phyloP scores from a whole-genome alignment of 805 yeast species.

The Saccharomycopsis guyanensis region DNA sequence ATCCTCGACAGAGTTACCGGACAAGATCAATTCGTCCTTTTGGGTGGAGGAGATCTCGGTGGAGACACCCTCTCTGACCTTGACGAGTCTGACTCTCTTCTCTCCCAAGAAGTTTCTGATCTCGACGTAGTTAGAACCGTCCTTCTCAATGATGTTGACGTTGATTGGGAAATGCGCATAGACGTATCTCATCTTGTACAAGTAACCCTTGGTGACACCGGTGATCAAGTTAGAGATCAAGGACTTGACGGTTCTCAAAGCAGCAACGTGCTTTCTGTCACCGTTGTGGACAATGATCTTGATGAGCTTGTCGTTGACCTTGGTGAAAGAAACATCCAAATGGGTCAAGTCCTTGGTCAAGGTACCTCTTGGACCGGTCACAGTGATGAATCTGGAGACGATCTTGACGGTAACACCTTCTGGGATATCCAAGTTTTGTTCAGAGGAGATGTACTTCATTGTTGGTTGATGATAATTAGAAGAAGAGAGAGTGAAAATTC shows the following conservation, averaged over 20 bases:
- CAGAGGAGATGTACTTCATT: constrained; percentile 85
- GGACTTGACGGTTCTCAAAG: constrained; percentile 97
- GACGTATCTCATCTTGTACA: constrained; percentile 99
- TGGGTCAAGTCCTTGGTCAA: constrained; percentile 87
- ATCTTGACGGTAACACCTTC: constrained; percentile 88
- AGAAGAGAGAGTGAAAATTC: background rate
- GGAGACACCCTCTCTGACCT: constrained; percentile 82
- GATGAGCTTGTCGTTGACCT: constrained; percentile 64
- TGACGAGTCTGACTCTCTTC: constrained; percentile 88
- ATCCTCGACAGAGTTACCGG: constrained; percentile 94
- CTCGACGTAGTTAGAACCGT: constrained; percentile 71
- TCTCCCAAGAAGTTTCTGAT: constrained; percentile 99
- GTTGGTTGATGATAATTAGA: constrained; percentile 7
- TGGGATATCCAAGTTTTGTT: constrained; percentile 78
- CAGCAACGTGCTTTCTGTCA: constrained; percentile 99
- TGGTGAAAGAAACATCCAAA: constrained; percentile 87
- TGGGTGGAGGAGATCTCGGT: constrained; percentile 73
- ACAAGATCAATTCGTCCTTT: constrained; percentile 90
- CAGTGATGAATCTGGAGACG: constrained; percentile 85
- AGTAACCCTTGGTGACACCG: constrained; percentile 99
- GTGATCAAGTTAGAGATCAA: constrained; percentile 87
- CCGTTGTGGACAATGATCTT: constrained; percentile 95
- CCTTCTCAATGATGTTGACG: constrained; percentile 81
- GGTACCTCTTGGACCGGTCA: constrained; percentile 97
- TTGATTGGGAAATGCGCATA: constrained; percentile 99